Evolutionary conservation across 306 rosid species (phyloP), one percentile per base, ranked within the genome.

Genomic region (Casuarina cunninghamiana): DNA sequence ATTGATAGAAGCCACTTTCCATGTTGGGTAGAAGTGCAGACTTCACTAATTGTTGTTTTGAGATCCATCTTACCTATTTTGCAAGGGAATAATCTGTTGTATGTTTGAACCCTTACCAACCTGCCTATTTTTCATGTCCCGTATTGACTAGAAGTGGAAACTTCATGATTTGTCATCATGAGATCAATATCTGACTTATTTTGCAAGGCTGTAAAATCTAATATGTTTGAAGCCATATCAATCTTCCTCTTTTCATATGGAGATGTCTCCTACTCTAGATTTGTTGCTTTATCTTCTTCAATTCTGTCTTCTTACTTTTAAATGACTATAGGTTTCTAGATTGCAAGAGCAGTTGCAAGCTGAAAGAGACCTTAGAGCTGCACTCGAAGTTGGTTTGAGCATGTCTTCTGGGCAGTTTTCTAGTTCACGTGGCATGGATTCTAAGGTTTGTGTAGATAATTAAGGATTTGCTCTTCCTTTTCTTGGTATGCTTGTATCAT

Each of bases 261-360:
- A 62, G 42, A 35, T 57, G 37, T 26, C 50, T 74, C 13, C 65
- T 17, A 49, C 55, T 19, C 5, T 19, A 4, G 45, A 16, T 69
- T 55, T 69, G 3, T 51, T 75, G 5, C 53, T 11, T 21, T 15
- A 38, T 69, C 73, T 62, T 73, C 75, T 35, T 53, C 49, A 17
- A 63, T 49, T 66, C 78, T 39, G 39, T 75, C 51, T 68, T 80
- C 58, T 87, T 73, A 82, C 78, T 71, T 77, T 10, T 71, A 17
- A 78, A 79, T 88, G 58, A 75, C 76, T 68, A 61, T 67, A 95
- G 99, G 99, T 96, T 82, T 96, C 97, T 68, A 93, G 99, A 81
- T 89, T 96, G 86, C 99, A 96, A 91, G 99, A 96, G 90, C 99
- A 96, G 85, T 90, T 96, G 85, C 99, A 96, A 91, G 98, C 99